Base-by-base conservation (phyloP, 1,284 basidiomycete species). In the Moniliophthora roreri region DNA sequence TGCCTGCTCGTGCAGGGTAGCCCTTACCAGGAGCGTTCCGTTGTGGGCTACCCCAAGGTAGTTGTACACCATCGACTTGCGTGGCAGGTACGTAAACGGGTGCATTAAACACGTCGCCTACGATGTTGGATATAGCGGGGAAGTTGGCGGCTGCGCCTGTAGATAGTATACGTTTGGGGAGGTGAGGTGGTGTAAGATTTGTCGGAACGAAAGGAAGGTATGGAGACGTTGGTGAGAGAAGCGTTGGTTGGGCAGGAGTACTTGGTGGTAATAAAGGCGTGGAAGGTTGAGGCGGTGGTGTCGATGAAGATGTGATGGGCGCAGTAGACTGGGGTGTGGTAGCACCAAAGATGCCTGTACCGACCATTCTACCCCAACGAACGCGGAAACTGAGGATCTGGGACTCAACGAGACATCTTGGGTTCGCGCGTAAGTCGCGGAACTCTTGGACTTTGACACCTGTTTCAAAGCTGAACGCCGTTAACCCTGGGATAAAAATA, bases 401-500 rank as follows among this genome's bases (percentile, higher is more conserved):
- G 57, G 81, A 85, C 69, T 92, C 89, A 32, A 91, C 72, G 32
- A 92, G 78, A 68, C 88, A 91, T 20, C 90, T 81, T 1, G 91
- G 90, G 69, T 93, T 93, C 11, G 88, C 87, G 36, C 91, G 84
- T 26, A 91, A 79, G 66, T 93, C 91, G 24, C 89, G 81, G 70
- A 92, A 92, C 66, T 93, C 90, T 60, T 82, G 85, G 45, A 91
- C 89, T 65, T 91, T 89, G 64, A 91, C 79, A 7, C 91, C 91
- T 0, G 84, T 89, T 66, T 92, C 89, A 68, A 92, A 92, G 21
- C 44, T 46, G 44, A 7, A 13, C 4, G 26, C 15, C 11, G 26
- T 46, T 32, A 15, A 15, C n/a, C 9, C 26, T 26, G 24, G 16
- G 6, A 11, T 32, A 28, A 16, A 26, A 15, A 26, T 15, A 18